Conservation (phyloP, 768 basidiomycete genomes). For the Suillus americanus region DNA sequence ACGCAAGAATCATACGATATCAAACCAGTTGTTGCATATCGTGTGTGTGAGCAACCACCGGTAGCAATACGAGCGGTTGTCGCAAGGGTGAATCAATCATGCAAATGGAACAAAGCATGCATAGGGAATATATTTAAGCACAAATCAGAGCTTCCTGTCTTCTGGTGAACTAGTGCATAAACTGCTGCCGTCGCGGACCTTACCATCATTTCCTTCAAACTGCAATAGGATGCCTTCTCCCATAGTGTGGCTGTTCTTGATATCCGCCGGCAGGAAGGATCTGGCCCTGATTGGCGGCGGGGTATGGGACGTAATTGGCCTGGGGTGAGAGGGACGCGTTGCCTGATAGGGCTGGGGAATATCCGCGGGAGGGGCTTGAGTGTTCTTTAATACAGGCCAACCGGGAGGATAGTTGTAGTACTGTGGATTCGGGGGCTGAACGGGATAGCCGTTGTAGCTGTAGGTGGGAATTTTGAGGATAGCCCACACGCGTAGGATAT, state of each 20-base stretch:
- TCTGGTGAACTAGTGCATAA: background rate
- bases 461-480: background rate
- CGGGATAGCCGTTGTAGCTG: conserved; percentile 13
- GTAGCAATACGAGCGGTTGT: background rate
- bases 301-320: conserved; percentile 18
- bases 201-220: background rate
- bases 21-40: background rate
- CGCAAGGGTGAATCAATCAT: conserved; percentile 3
- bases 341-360: conserved; percentile 10
- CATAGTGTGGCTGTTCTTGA: conserved; percentile 9
- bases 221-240: conserved; percentile 1
- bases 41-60: background rate
- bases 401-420: conserved; percentile 8
- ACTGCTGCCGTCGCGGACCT: background rate
- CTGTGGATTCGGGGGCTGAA: background rate
- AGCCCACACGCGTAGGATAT: conserved; percentile 8
- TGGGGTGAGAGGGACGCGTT: conserved; percentile 15
- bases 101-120: background rate
- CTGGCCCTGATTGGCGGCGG: conserved; percentile 13
- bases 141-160: background rate
- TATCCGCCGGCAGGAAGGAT: conserved; percentile 12
- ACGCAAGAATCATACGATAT: background rate
- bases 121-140: background rate
- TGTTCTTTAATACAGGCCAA: background rate
- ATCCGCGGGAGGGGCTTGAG: conserved; percentile 7